A percentile compares a stretch with the other conserved stretches of the same genome.
These are phyloP conservation scores for Plasmodium vivax DNA, from an alignment of 169 alveolate genomes.

Conservation along the genomic window DNA sequence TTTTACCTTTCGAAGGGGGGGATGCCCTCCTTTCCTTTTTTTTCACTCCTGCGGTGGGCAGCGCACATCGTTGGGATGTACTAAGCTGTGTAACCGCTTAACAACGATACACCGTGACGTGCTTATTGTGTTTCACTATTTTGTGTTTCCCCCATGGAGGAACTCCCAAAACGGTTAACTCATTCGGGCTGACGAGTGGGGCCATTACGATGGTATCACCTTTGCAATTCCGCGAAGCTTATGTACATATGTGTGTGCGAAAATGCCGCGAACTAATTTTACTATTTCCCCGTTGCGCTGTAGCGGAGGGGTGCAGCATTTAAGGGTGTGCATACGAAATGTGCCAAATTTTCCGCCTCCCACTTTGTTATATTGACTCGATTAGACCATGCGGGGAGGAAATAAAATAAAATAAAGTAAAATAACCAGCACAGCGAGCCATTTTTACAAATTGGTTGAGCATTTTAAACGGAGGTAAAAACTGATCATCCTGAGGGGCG, in stretches of 20 bases:
- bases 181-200: background rate
- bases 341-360: background rate
- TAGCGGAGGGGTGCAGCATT: background rate
- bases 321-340: background rate
- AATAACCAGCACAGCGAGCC: background rate
- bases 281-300: background rate
- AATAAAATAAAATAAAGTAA: too few relatives aligned
- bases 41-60: background rate
- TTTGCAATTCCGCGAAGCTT: background rate
- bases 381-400: background rate
- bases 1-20: background rate
- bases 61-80: background rate
- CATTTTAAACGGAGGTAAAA: background rate
- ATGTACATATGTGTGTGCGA: background rate
- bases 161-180: background rate
- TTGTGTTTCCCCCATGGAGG: background rate
- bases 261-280: background rate
- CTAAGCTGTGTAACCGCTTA: background rate
- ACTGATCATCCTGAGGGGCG: background rate
- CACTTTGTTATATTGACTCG: background rate
- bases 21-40: background rate
- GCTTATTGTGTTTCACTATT: background rate
- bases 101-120: background rate
- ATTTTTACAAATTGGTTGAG: background rate
- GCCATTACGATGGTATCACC: background rate